phyloP scores from a whole-genome alignment of 495 filamentous ascomycete genomes.

The Podospora pseudoanserina region DNA sequence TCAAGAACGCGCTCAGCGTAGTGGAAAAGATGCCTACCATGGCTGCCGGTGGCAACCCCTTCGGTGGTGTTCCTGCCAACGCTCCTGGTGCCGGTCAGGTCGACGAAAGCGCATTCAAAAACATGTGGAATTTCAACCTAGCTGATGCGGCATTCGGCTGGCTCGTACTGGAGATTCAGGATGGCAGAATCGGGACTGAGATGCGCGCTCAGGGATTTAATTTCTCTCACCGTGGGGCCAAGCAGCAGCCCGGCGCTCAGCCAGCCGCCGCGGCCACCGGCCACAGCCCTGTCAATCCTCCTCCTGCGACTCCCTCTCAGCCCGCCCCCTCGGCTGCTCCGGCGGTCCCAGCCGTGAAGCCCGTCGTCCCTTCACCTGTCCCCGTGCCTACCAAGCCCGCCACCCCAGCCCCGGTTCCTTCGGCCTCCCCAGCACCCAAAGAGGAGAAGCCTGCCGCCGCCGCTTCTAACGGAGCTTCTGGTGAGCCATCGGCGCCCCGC shows the following conservation, averaged over 20 bases:
- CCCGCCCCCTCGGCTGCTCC: slow-evolving; percentile 29
- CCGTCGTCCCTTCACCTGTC: slow-evolving; percentile 35
- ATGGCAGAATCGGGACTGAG: slow-evolving; percentile 91
- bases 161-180: slow-evolving; percentile 89
- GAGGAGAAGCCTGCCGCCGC: slow-evolving; percentile 46
- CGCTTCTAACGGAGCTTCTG: slow-evolving; percentile 48
- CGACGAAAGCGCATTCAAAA: slow-evolving; percentile 99
- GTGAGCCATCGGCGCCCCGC: slow-evolving; percentile 46
- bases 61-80: slow-evolving; percentile 79
- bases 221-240: slow-evolving; percentile 84
- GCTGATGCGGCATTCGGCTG: slow-evolving; percentile 97
- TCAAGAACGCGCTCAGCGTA: slow-evolving; percentile 84
- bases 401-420: slow-evolving; percentile 41
- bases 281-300: slow-evolving; percentile 32
- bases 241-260: slow-evolving; percentile 43
- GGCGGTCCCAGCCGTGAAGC: slow-evolving; percentile 34
- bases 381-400: slow-evolving; percentile 52
- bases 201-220: slow-evolving; percentile 99
- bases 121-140: slow-evolving; percentile 99
- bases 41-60: slow-evolving; percentile 93
- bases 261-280: slow-evolving; percentile 30
- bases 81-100: slow-evolving; percentile 69
- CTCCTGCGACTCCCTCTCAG: background rate
- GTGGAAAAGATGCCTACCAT: slow-evolving; percentile 94
- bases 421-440: slow-evolving; percentile 40